Evolutionary conservation across 495 filamentous ascomycete species (phyloP), one percentile per base, ranked within the genome.

Genomic region (Penicillium taxi): DNA sequence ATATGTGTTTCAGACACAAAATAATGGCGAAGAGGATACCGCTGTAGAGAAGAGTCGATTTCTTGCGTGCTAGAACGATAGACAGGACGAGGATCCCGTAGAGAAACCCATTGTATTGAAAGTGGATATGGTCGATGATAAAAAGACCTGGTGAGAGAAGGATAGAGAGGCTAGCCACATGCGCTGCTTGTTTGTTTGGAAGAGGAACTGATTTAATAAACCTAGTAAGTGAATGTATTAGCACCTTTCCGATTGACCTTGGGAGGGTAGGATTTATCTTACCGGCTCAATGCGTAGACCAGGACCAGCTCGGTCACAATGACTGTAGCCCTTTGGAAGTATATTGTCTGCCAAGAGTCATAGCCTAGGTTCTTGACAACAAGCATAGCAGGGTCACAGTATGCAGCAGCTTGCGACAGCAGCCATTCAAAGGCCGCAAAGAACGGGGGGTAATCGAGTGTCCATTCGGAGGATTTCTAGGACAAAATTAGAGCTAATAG

Each of bases 41-140:
- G 32, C 86, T 88, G 28, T 63, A 59, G 6, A 96, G 77, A 9
- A 89, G 67, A 0, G 81, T 84, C 3, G 84, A 84, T 42, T 74
- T 77, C 35, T 82, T 80, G 24, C 86, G 80, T 2, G 85, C 86
- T 37, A 88, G 59, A 0, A 93, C 82, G 18, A 98, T 68, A 0
- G 90, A 96, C 21, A 88, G 64, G 15, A 96, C 73, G 25, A 98
- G 61, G 22, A 96, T 64, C 11, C 91, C 91, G 52, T 95, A 96
- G 54, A 98, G 74, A 62, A 88, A 88, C 34, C 91, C 91, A 61
- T 98, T 98, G 67, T 98, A 96, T 64, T 98, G 91, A 62, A 98
- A 98, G 57, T 98, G 91, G 44, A 98, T 93, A 56, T 98, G 91
- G 53, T 98, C 91, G 58, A 98, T 96, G 52, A 98, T 93, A 26